Evolutionary conservation across 192 early-diverging fungal species (phyloP).

Genomic region (Funneliformis mosseae): DNA sequence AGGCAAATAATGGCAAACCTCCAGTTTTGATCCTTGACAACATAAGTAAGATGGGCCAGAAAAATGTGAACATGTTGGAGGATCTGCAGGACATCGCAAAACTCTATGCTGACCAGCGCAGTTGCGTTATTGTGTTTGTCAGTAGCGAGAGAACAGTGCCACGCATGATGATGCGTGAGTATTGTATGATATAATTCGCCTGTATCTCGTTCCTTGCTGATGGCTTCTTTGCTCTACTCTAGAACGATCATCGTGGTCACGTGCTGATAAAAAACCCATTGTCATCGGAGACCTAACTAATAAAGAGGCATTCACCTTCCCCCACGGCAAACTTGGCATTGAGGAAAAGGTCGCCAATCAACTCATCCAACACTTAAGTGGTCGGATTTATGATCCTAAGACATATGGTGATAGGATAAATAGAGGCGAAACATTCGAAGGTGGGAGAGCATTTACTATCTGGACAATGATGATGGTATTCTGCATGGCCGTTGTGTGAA

Average conservation of each 20-base stretch:
- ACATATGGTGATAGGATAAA: slow-evolving; percentile 24
- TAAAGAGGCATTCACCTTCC: slow-evolving; percentile 14
- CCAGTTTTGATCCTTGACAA: slow-evolving; percentile 27
- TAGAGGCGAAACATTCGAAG: slow-evolving; percentile 6
- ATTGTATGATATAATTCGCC: slow-evolving; percentile 21
- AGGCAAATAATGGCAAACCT: slow-evolving; percentile 29
- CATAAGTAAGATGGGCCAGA: slow-evolving; percentile 30
- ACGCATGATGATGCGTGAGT: slow-evolving; percentile 24
- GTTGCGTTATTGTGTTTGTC: slow-evolving; percentile 30
- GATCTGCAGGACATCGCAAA: slow-evolving; percentile 31
- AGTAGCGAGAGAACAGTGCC: slow-evolving; percentile 25
- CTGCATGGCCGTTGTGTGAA: slow-evolving; percentile 7
- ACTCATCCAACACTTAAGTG: slow-evolving; percentile 27
- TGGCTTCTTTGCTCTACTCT: slow-evolving; percentile 27
- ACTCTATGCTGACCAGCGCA: slow-evolving; percentile 10
- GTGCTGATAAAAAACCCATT: not conserved
- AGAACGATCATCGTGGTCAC: slow-evolving; percentile 30
- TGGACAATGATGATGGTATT: slow-evolving; percentile 18
- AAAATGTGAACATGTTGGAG: slow-evolving; percentile 6
- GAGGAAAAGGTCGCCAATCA: slow-evolving; percentile 1
- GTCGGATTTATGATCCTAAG: slow-evolving; percentile 30
- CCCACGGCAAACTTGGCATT: slow-evolving; percentile 26
- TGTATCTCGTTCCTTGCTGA: slow-evolving; percentile 25
- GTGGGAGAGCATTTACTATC: slow-evolving; percentile 27
- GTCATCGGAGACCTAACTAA: slow-evolving; percentile 30